Conservation (phyloP, 352 stramenopile genomes). For the Pythium sp. region DNA sequence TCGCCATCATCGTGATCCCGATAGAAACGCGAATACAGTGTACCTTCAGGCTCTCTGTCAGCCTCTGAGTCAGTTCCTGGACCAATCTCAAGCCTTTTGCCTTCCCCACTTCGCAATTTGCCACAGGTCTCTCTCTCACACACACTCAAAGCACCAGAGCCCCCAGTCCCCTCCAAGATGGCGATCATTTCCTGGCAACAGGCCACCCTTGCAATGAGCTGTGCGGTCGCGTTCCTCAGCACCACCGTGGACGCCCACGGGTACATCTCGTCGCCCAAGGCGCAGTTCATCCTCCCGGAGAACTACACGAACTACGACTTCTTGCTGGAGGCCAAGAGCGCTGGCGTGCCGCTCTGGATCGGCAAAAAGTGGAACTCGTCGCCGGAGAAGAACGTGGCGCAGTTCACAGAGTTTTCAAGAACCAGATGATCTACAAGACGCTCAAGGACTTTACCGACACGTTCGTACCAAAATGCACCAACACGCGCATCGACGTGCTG, state of each 20-base stretch:
- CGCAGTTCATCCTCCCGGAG: not conserved
- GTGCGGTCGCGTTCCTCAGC: not conserved
- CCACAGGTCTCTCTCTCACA: not conserved
- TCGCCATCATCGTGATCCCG: too few relatives aligned
- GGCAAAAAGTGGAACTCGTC: conserved; percentile 20
- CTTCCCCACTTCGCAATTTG: not conserved
- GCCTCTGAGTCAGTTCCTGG: not conserved
- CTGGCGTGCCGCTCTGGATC: not conserved
- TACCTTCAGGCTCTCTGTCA: not conserved
- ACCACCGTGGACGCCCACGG: not conserved
- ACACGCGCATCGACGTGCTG: conserved; percentile 21
- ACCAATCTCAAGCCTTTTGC: not conserved
- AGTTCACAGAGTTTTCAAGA: conserved; percentile 7
- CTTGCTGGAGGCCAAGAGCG: not conserved
- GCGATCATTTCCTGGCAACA: not conserved
- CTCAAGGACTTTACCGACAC: conserved; percentile 34
- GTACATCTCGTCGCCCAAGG: conserved; percentile 4
- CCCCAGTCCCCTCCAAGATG: not conserved
- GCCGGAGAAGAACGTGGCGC: conserved; percentile 1
- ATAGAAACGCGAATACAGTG: too few relatives aligned
- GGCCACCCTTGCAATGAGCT: not conserved
- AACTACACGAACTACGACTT: conserved; percentile 5
- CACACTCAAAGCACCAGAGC: too few relatives aligned
- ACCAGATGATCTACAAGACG: conserved; percentile 17
- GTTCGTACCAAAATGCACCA: conserved; percentile 24